Evolutionary conservation across 208 protist species (phyloP), one percentile per base, ranked within the genome.

Genomic region (Tetramitus jugosus): DNA sequence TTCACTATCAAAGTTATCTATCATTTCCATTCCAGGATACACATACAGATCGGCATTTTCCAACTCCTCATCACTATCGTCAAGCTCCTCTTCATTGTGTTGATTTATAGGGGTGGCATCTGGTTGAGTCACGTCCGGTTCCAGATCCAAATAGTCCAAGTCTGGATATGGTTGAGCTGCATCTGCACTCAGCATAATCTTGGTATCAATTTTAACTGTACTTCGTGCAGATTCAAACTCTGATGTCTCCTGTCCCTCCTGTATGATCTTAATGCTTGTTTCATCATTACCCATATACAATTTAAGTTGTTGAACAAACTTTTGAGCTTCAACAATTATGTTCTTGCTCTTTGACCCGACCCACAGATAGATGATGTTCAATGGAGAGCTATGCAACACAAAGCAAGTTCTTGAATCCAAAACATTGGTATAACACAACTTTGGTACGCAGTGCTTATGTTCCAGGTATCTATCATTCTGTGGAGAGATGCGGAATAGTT

Each of bases 401-500:
- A 74, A 74, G 35, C 67, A 53, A 37, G 67, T 74, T 45, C 67
- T 45, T 33, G 39, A 37, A 74, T 74, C 67, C 35, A 74, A 74
- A 39, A 17, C 4, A 39, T 33, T 53, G 4, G n/a, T 53, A 7
- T 39, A 13, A 74, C 67, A 74, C 7, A 74, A 23, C 20, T 74
- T 49, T 35, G 67, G 67, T 37, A 49, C 42, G 3, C 33, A 53
- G 31, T 74, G 31, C 26, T 53, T 53, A n/a, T 74, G 67, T 13
- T 42, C 26, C 0, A 26, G 2, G 37, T 74, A 74, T 29, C 31
- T 42, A 23, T 74, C 37, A 52, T 74, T 74, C 26, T 53, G n/a
- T 23, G 67, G 42, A 74, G 42, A 53, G 23, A 74, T 53, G 2
- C 67, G 40, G 35, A 39, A 74, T 8, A 74, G 17, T 40, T 33